Evolutionary conservation across 257 asterid species (phyloP), one percentile per base, ranked within the genome.

Genomic region (Orobanche coerulescens): DNA sequence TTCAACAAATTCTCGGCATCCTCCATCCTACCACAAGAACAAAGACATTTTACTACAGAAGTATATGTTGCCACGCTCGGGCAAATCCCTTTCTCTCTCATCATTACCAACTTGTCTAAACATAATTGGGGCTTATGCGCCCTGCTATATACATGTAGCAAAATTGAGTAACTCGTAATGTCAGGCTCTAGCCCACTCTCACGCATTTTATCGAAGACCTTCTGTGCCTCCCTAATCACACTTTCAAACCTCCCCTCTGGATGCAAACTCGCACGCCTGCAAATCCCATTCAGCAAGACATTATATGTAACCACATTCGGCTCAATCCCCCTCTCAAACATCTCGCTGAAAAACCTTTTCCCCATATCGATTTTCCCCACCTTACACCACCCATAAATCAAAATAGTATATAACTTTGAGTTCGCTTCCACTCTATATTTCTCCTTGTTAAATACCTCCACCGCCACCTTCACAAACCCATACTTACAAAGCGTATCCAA

Each of bases 311-410:
- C 86, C 15, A 82, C 86, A 37, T 82, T 91, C 0, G 97, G 83
- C 64, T 78, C 84, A 2, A 89, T 80, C 23, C 87, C 91, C 65
- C 87, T 84, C 56, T 57, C 78, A 66, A 76, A 18, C 97, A 90
- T 83, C 87, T 90, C 96, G 53, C 40, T 67, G 0, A 85, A 39
- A 76, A 87, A 90, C 80, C 73, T 77, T 78, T 44, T 66, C 0
- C 80, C 97, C 95, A 79, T 90, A 7, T 83, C 87, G 1, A 70
- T 66, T 62, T 58, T 85, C 68, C 89, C 87, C 46, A 80, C 73
- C 73, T 90, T 90, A 68, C 88, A 90, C 95, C 96, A 90, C 59
- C 97, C 97, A 15, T 84, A 87, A 5, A 90, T 83, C 77, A 90
- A 58, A 55, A 90, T 72, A 5, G 95, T 87, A 58, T 90, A 90